A percentile compares a stretch with the other conserved stretches of the same genome.
phyloP scores from a whole-genome alignment of 768 basidiomycete species.

The Lactarius vividus region DNA sequence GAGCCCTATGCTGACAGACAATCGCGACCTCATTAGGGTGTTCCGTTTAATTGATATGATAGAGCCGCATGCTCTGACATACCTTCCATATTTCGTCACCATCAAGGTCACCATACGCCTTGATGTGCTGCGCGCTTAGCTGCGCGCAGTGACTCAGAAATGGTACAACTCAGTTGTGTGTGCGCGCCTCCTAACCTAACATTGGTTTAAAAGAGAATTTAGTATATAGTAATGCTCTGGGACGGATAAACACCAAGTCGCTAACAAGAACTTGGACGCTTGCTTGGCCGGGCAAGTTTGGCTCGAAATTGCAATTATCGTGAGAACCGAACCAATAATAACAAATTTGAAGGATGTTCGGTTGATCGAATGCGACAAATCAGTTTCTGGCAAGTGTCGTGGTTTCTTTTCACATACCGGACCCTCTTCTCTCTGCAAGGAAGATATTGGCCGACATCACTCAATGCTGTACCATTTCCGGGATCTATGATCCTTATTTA shows the following conservation, averaged over 20 bases:
- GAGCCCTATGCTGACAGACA: background rate
- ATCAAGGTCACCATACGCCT: background rate
- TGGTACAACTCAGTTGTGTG: background rate
- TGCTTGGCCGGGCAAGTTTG: background rate
- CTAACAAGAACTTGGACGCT: background rate
- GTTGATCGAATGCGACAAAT: background rate
- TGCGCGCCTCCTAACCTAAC: background rate
- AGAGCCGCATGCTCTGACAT: background rate
- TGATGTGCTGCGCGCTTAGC: background rate
- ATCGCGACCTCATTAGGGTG: background rate
- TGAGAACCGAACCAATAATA: background rate
- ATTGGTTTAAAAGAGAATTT: background rate
- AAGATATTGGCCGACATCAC: background rate
- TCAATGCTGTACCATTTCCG: background rate
- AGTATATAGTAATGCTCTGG: background rate
- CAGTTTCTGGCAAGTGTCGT: background rate
- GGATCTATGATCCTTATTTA: background rate
- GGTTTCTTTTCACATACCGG: background rate
- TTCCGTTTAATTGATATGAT: background rate
- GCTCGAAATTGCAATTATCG: background rate
- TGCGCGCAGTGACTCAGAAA: background rate
- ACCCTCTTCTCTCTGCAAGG: background rate
- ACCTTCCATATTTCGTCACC: slow-evolving; percentile 2
- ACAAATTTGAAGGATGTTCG: background rate
- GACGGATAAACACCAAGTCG: background rate